Evolutionary conservation across 73 alveolate genomes (phyloP), one percentile per base, ranked within the genome.

Genomic region (Stentor roeselii): DNA sequence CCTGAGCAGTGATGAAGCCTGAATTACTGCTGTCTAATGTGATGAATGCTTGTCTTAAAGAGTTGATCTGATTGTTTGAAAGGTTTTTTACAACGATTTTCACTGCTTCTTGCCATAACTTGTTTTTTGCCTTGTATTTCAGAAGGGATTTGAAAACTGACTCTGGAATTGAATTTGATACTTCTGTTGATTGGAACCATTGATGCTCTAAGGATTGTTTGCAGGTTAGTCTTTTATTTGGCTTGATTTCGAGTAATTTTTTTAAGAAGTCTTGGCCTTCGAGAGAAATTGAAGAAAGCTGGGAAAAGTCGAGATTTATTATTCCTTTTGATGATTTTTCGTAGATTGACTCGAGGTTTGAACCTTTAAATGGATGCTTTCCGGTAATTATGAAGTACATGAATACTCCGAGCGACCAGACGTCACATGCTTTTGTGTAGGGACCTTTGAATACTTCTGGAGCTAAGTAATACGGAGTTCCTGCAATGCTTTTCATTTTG

Each of bases 381-480:
- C 75, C 84, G 0, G 60, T 3, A n/a, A 82, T n/a, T 21, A 76
- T 35, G 3, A 36, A 31, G 3, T 50, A n/a, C 36, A 3, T 58
- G 30, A 34, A 37, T 36, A 78, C 60, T 42, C 93, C 93, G 11
- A 85, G 42, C 39, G 87, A 67, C 93, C 93, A 88, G 59, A 80
- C 90, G 80, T 88, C 93, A 84, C 93, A 88, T 27, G 87, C 78
- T 40, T 60, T 32, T 21, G 85, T 76, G 39, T 88, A 88, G 6
- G 50, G 76, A 34, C 90, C 87, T 41, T 41, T 42, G 31, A 88
- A 82, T 31, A 88, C 93, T 83, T 88, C 90, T 41, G 93, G 93
- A 30, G 93, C 89, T 36, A 88, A 87, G 59, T 88, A 88, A 35
- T 83, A 83, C 3, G 93, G 90, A 31, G 90, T 88, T 3, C 93